Conservation (phyloP, 192 early-diverging fungal genomes). For the Bifiguratus adelaidae region DNA sequence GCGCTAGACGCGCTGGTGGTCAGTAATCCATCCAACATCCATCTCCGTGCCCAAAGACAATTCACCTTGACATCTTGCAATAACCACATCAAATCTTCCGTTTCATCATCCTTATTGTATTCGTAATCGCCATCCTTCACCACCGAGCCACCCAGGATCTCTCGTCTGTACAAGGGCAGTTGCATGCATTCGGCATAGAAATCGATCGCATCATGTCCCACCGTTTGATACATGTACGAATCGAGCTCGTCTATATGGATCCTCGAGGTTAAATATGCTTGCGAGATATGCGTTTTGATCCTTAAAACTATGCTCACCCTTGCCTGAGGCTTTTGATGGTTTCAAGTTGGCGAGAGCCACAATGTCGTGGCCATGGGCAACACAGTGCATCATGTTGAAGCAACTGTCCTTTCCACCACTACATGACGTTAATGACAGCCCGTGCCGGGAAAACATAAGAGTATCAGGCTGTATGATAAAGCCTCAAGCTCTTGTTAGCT, state of each 20-base stretch:
- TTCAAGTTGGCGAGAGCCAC: constrained; percentile 89
- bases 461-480: constrained; percentile 14
- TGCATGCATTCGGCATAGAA: constrained; percentile 76
- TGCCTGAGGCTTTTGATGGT: constrained; percentile 46
- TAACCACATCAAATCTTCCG: constrained; percentile 82
- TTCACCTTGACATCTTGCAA: constrained; percentile 60
- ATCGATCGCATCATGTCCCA: constrained; percentile 85
- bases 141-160: constrained; percentile 61
- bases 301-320: too few relatives aligned
- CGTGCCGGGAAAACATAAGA: too few relatives aligned
- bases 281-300: too few relatives aligned
- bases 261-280: not conserved
- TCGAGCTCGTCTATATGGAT: constrained; percentile 70
- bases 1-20: too few relatives aligned
- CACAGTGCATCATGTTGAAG: constrained; percentile 93
- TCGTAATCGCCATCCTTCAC: constrained; percentile 56
- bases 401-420: constrained; percentile 97
- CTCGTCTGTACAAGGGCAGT: constrained; percentile 71
- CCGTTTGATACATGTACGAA: constrained; percentile 95
- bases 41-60: too few relatives aligned
- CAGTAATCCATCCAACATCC: too few relatives aligned
- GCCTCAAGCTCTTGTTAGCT: too few relatives aligned
- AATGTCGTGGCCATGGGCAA: constrained; percentile 86
- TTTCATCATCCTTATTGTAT: constrained; percentile 70
- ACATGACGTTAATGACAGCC: too few relatives aligned